Evolutionary conservation across 345 rosid genomes (phyloP).

Genomic region (Dipteronia dyeriana): DNA sequence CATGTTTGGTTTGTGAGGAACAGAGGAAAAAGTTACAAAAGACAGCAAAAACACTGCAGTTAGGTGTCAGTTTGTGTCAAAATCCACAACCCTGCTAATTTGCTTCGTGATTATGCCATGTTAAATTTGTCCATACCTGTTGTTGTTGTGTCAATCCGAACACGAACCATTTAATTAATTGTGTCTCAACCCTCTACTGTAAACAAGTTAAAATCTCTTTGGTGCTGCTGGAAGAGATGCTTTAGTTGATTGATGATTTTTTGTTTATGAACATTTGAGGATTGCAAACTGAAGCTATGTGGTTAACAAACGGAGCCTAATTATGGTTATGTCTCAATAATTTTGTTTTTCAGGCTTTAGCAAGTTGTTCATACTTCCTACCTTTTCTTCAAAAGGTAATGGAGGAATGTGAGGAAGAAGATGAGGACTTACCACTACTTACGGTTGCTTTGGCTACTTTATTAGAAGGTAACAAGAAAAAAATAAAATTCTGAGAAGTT

Average conservation of each 20-base stretch:
- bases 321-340: neutral
- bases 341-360: slow-evolving; percentile 61
- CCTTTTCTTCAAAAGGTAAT: slow-evolving; percentile 57
- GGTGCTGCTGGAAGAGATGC: neutral
- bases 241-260: neutral
- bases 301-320: neutral
- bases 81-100: too few relatives aligned
- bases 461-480: slow-evolving; percentile 50
- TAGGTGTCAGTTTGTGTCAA: too few relatives aligned
- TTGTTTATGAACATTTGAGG: neutral
- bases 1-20: slow-evolving; percentile 3
- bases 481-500: neutral
- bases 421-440: slow-evolving; percentile 64
- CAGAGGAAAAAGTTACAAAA: neutral
- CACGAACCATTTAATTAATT: too few relatives aligned
- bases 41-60: neutral
- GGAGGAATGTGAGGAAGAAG: slow-evolving; percentile 51
- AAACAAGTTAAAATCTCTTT: too few relatives aligned
- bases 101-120: too few relatives aligned
- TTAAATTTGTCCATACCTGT: too few relatives aligned
- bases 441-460: slow-evolving; percentile 59
- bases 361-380: slow-evolving; percentile 67
- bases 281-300: neutral
- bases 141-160: too few relatives aligned
- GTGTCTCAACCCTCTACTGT: too few relatives aligned